phyloP scores from a whole-genome alignment of 495 filamentous ascomycete genomes.

The Clavariopsis aquatica region DNA sequence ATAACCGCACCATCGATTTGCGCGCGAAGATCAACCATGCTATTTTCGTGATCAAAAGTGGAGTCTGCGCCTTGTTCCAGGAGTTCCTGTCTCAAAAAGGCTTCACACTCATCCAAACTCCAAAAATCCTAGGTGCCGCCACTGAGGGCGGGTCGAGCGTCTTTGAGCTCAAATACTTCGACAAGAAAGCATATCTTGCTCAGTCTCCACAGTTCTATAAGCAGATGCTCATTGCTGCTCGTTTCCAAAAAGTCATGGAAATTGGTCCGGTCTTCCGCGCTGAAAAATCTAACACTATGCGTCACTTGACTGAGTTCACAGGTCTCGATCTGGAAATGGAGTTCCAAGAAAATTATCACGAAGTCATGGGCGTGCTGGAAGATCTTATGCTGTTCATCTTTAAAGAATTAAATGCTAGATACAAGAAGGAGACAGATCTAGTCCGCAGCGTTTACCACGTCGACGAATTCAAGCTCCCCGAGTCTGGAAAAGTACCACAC shows the following conservation, averaged over 20 bases:
- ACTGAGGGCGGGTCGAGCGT: slow-evolving; percentile 50
- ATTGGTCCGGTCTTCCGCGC: slow-evolving; percentile 51
- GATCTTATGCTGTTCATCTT: slow-evolving; percentile 52
- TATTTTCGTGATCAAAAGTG: slow-evolving; percentile 50
- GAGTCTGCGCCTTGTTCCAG: slow-evolving; percentile 45
- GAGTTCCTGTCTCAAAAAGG: slow-evolving; percentile 45
- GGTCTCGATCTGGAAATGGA: slow-evolving; percentile 53
- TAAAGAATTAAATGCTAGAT: slow-evolving; percentile 45
- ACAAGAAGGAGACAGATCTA: slow-evolving; percentile 48
- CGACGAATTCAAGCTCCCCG: slow-evolving; percentile 53
- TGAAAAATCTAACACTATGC: slow-evolving; percentile 51
- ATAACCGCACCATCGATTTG: slow-evolving; percentile 50
- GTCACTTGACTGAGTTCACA: slow-evolving; percentile 52
- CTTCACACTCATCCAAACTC: slow-evolving; percentile 47
- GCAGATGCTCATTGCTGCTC: slow-evolving; percentile 50
- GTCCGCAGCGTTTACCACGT: slow-evolving; percentile 48
- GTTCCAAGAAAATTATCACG: slow-evolving; percentile 52
- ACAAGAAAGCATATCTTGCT: slow-evolving; percentile 46
- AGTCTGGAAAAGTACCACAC: slow-evolving; percentile 73
- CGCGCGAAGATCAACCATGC: slow-evolving; percentile 47
- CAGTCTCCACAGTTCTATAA: slow-evolving; percentile 52
- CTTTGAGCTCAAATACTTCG: slow-evolving; percentile 51
- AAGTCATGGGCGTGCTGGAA: slow-evolving; percentile 49
- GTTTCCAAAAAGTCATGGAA: slow-evolving; percentile 49
- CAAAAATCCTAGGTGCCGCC: slow-evolving; percentile 47